phyloP scores from a whole-genome alignment of 83 land plant genomes.

The Diphasiastrum complanatum region DNA sequence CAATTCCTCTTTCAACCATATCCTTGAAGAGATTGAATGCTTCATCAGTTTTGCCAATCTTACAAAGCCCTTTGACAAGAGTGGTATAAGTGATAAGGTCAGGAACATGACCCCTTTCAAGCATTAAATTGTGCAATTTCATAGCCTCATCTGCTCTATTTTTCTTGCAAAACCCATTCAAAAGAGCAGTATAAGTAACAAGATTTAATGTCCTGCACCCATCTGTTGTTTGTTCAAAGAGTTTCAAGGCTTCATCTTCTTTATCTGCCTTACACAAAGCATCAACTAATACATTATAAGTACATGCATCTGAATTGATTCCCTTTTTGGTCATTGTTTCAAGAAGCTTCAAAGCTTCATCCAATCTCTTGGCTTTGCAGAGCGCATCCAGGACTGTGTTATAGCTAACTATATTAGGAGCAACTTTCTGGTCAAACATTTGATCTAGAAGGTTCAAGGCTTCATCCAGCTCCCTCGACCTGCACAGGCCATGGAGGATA shows the following conservation, averaged over 20 bases:
- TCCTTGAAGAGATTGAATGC: slow-evolving; percentile 41
- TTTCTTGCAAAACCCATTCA: slow-evolving; percentile 37
- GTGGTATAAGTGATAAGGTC: slow-evolving; percentile 45
- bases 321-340: slow-evolving; percentile 27
- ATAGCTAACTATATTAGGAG: slow-evolving; percentile 37
- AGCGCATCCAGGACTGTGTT: slow-evolving; percentile 51
- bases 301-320: slow-evolving; percentile 30
- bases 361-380: slow-evolving; percentile 40
- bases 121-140: slow-evolving; percentile 33
- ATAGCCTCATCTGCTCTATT: slow-evolving; percentile 35
- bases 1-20: slow-evolving; percentile 45
- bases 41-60: slow-evolving; percentile 35
- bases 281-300: slow-evolving; percentile 47
- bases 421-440: slow-evolving; percentile 13
- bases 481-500: slow-evolving; percentile 43
- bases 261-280: slow-evolving; percentile 44
- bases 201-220: slow-evolving; percentile 30
- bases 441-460: slow-evolving; percentile 36
- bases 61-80: slow-evolving; percentile 51
- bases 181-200: slow-evolving; percentile 40
- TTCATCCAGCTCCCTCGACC: slow-evolving; percentile 34
- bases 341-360: slow-evolving; percentile 37
- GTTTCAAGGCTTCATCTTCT: slow-evolving; percentile 34
- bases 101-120: slow-evolving; percentile 24
- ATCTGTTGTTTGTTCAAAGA: slow-evolving; percentile 35